Base-by-base conservation (phyloP, 208 protist species). In the Wallacemonas rigidus region DNA sequence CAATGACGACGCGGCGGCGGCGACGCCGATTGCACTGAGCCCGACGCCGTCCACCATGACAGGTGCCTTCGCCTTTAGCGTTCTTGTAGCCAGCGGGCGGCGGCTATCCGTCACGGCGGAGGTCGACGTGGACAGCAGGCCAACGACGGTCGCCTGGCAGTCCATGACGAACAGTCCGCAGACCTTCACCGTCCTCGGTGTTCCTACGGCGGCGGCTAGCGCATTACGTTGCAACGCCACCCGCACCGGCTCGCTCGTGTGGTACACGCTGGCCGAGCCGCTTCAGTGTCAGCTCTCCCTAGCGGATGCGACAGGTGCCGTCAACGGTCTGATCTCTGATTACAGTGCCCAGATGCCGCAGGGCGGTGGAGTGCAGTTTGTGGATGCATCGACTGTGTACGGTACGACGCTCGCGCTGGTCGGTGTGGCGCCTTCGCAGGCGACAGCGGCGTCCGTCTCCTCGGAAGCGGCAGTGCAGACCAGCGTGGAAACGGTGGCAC, bases 131-230 rank as follows among this genome's bases (percentile, higher is more conserved):
- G 62, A 12, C 26, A 69, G 57, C 50, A 71, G 39, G 62, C 53
- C 17, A 14, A 17, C 39, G 17, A 56, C 3, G 17, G 71, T 15
- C n/a, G 58, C 68, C 64, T 85, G 79, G 75, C 15, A 50, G 41
- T 26, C 73, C 17, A 91, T 92, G 87, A 72, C 71, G 57, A 88
- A 86, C 63, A 95, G 91, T 64, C 91, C 91, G 8, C 47, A 80
- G 63, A 57, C 45, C 43, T 91, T 89, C 69, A 80, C 73, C 45
- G 76, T 95, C 15, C 76, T 95, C 70, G 89, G 86, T 11, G 74
- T 85, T n/a, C 88, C 91, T 9, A 79, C 86, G 5, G 62, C 74
- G 4, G 68, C 47, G 4, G 79, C 76, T 8, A 85, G 86, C 11
- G 72, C 50, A 43, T 48, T 92, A 11, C 44, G 57, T 1, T 95